Evolutionary conservation across 169 alveolate species (phyloP).

Genomic region (Besnoitia besnoiti): DNA sequence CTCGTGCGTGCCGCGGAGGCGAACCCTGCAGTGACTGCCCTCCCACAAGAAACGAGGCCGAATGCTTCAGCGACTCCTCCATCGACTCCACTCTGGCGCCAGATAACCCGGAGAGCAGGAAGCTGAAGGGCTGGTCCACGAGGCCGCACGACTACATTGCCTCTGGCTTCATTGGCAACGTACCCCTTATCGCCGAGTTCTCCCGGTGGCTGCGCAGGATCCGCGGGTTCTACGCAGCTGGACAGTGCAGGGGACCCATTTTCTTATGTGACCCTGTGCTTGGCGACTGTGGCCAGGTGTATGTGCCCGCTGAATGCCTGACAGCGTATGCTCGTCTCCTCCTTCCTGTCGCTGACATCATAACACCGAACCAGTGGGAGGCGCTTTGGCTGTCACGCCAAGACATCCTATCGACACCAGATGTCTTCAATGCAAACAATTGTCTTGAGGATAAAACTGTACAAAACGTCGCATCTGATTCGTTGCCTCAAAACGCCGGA

Average conservation of each 20-base stretch:
- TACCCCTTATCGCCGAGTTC: not conserved
- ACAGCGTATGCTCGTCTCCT: conserved; percentile 64
- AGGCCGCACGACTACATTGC: conserved; percentile 41
- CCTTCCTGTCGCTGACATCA: conserved; percentile 71
- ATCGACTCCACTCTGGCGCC: no score
- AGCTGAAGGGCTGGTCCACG: not conserved
- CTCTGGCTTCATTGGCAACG: conserved; percentile 58
- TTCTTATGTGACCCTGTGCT: conserved; percentile 75
- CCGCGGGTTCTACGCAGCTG: not conserved
- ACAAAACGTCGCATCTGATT: not conserved
- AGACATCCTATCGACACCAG: not conserved
- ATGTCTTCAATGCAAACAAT: not conserved
- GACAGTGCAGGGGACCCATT: not conserved
- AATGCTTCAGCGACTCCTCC: no score
- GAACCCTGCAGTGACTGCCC: no score
- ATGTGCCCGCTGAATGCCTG: conserved; percentile 69
- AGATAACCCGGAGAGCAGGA: not conserved
- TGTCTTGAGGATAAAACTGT: not conserved
- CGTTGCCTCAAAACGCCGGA: not conserved
- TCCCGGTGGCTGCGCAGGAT: conserved; percentile 10
- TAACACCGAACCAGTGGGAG: conserved; percentile 78
- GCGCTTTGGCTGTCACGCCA: conserved; percentile 67
- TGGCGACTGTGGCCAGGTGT: conserved; percentile 74
- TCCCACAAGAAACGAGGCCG: no score
- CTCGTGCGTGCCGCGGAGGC: not conserved